phyloP scores from a whole-genome alignment of 169 alveolate genomes.

The Eimeria falciformis region DNA sequence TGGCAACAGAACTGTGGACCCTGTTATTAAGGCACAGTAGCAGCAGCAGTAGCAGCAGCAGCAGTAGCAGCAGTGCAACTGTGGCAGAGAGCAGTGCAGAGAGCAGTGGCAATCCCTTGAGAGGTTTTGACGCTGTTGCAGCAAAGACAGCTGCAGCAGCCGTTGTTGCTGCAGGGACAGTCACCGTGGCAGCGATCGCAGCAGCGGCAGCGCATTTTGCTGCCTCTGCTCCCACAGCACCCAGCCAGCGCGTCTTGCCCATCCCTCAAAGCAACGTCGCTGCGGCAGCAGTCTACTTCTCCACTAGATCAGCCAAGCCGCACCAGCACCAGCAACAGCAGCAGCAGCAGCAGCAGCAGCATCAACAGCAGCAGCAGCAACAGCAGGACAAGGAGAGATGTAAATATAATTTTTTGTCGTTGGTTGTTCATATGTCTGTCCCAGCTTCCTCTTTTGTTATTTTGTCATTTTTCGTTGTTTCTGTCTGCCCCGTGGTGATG shows the following conservation, averaged over 20 bases:
- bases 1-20: constrained; percentile 34
- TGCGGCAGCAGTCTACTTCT: constrained; percentile 26
- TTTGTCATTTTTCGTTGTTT: too few relatives aligned
- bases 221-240: not conserved
- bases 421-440: too few relatives aligned
- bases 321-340: constrained; percentile 47
- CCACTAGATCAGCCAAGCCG: constrained; percentile 23
- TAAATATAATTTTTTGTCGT: too few relatives aligned
- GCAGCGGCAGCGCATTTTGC: constrained; percentile 21
- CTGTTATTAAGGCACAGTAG: constrained; percentile 5
- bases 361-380: constrained; percentile 35
- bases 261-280: constrained; percentile 11
- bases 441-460: too few relatives aligned
- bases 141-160: constrained; percentile 21
- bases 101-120: not conserved
- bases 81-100: not conserved
- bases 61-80: not conserved
- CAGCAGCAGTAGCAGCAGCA: constrained; percentile 26
- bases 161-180: not conserved
- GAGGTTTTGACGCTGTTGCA: not conserved
- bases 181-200: constrained; percentile 1
- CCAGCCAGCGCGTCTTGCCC: constrained; percentile 13
- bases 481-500: too few relatives aligned
- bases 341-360: constrained; percentile 42
- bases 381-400: not conserved